phyloP scores from a whole-genome alignment of 192 early-diverging fungal species.

The Podila epigama region DNA sequence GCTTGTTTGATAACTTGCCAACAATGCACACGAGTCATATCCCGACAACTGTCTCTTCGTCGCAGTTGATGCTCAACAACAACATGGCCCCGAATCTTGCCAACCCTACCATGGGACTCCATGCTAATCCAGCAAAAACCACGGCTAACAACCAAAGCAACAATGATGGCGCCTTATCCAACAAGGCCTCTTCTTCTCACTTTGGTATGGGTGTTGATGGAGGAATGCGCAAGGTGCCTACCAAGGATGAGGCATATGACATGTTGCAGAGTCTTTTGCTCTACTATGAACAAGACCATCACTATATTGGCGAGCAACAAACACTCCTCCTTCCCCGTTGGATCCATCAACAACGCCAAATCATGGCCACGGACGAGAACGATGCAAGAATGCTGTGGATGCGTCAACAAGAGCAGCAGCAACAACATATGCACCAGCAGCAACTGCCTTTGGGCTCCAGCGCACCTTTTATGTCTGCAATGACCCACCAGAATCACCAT shows the following conservation, averaged over 20 bases:
- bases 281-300: conserved; percentile 48
- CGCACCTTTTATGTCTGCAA: conserved; percentile 5
- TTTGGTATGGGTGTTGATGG: conserved; percentile 49
- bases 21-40: conserved; percentile 9
- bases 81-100: conserved; percentile 1
- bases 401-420: conserved; percentile 22
- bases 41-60: conserved; percentile 22
- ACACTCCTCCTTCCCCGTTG: conserved; percentile 43
- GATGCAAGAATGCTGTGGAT: conserved; percentile 33
- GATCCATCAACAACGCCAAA: conserved; percentile 48
- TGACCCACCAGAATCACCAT: conserved; percentile 13
- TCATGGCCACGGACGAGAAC: conserved; percentile 26
- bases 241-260: conserved; percentile 44
- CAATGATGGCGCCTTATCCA: too few species aligned
- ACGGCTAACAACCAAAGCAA: too few species aligned
- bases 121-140: neutral
- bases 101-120: conserved; percentile 23
- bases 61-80: neutral
- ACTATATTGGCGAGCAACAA: conserved; percentile 44
- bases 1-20: conserved; percentile 24
- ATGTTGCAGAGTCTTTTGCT: conserved; percentile 44
- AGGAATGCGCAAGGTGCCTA: conserved; percentile 44
- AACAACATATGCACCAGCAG: conserved; percentile 8
- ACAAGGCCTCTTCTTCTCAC: neutral
- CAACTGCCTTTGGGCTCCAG: neutral